These are phyloP conservation scores for Populus hybrid DNA, from an alignment of 441 rosid genomes.

Conservation along the genomic window DNA sequence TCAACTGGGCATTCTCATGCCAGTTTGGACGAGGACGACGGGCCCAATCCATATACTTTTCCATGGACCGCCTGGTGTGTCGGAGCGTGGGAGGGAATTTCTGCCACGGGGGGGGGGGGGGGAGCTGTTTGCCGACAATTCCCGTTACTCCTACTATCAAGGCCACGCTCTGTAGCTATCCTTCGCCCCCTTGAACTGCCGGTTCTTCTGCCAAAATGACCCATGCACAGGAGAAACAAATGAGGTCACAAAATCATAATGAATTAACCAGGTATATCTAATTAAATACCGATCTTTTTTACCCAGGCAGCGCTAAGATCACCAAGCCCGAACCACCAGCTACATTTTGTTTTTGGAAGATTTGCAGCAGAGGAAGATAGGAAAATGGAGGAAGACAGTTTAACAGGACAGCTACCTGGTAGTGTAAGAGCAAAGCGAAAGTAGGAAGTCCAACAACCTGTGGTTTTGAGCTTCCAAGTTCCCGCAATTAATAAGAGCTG, in stretches of 20 bases:
- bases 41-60: conserved; percentile 89
- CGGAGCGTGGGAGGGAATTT: conserved; percentile 81
- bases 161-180: conserved; percentile 40
- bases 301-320: conserved; percentile 70
- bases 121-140: conserved; percentile 83
- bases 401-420: too few species aligned
- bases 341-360: conserved; percentile 28
- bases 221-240: background rate
- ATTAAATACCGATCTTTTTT: background rate
- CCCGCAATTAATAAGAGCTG: too few species aligned
- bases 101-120: too few species aligned
- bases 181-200: conserved; percentile 48
- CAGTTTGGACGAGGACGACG: conserved; percentile 72
- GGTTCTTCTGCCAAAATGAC: conserved; percentile 46
- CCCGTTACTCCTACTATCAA: conserved; percentile 76
- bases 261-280: background rate
- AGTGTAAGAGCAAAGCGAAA: too few species aligned
- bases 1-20: conserved; percentile 68
- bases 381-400: too few species aligned
- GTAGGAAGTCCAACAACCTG: too few species aligned
- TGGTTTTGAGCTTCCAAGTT: too few species aligned
- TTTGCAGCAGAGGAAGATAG: too few species aligned
- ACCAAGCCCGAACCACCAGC: conserved; percentile 91
- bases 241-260: background rate
- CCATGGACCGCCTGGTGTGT: conserved; percentile 92